Evolutionary conservation across 1,139 yeast genomes (phyloP).

Genomic region (Protomyces macrosporus): DNA sequence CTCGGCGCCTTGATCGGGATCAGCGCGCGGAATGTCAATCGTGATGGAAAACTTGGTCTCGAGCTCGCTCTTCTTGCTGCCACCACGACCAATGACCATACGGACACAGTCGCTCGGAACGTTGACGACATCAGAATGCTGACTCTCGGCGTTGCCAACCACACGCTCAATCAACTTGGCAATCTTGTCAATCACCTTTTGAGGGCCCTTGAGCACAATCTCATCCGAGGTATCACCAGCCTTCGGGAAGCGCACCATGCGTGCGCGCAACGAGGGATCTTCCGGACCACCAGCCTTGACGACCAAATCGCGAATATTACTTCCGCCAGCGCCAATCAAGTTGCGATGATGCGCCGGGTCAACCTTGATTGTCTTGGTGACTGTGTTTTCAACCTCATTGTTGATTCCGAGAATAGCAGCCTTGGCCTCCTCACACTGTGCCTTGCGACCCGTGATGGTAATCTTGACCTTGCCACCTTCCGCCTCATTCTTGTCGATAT

Average conservation of each 20-base stretch:
- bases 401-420: slow-evolving; percentile 59
- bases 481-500: slow-evolving; percentile 50
- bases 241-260: slow-evolving; percentile 68
- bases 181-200: slow-evolving; percentile 64
- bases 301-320: slow-evolving; percentile 68
- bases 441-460: slow-evolving; percentile 71
- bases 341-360: slow-evolving; percentile 74
- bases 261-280: slow-evolving; percentile 44
- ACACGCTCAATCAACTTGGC: slow-evolving; percentile 59
- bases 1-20: slow-evolving; percentile 53
- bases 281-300: slow-evolving; percentile 68
- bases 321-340: slow-evolving; percentile 78
- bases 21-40: slow-evolving; percentile 63
- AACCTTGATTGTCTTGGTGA: slow-evolving; percentile 59
- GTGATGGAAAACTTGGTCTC: slow-evolving; percentile 64
- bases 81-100: slow-evolving; percentile 75
- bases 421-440: slow-evolving; percentile 72
- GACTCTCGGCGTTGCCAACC: slow-evolving; percentile 61
- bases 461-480: slow-evolving; percentile 48
- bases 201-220: slow-evolving; percentile 70
- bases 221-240: slow-evolving; percentile 54
- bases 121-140: slow-evolving; percentile 52
- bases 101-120: slow-evolving; percentile 74
- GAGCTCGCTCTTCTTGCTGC: slow-evolving; percentile 64
- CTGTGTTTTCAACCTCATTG: slow-evolving; percentile 60